Evolutionary conservation across 495 filamentous ascomycete species (phyloP).

Genomic region (Xylaria flabelliformis): DNA sequence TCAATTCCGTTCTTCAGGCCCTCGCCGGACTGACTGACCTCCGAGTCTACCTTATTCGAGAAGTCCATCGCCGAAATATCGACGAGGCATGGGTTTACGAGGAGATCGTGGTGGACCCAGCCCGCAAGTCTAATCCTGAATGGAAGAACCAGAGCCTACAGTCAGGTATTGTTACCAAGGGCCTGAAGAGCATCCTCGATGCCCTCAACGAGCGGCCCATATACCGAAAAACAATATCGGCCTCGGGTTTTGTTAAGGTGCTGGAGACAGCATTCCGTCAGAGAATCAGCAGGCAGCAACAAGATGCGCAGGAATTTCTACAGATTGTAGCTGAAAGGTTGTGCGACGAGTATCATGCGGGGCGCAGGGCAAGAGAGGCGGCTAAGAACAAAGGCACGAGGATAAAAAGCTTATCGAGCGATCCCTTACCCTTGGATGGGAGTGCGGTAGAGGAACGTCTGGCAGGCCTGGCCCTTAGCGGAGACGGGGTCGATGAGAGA

Average conservation of each 20-base stretch:
- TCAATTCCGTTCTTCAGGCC: slow-evolving; percentile 95
- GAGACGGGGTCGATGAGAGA: slow-evolving; percentile 15
- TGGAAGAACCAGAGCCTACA: slow-evolving; percentile 78
- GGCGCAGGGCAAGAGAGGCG: slow-evolving; percentile 67
- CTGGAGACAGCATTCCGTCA: slow-evolving; percentile 88
- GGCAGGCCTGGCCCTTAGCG: slow-evolving; percentile 29
- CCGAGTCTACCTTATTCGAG: slow-evolving; percentile 86
- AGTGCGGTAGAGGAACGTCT: slow-evolving; percentile 34
- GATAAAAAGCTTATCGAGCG: not conserved
- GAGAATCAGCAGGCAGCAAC: slow-evolving; percentile 89
- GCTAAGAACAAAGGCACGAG: slow-evolving; percentile 36
- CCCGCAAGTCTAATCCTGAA: slow-evolving; percentile 57
- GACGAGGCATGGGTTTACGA: slow-evolving; percentile 77
- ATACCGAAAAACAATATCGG: slow-evolving; percentile 92
- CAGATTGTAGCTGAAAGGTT: slow-evolving; percentile 92
- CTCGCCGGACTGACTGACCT: slow-evolving; percentile 94
- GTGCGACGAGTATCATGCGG: slow-evolving; percentile 91
- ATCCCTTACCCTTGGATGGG: slow-evolving; percentile 33
- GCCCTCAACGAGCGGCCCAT: slow-evolving; percentile 93
- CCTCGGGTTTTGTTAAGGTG: slow-evolving; percentile 75
- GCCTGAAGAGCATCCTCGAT: slow-evolving; percentile 91
- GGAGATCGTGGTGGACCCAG: slow-evolving; percentile 50
- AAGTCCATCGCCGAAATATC: slow-evolving; percentile 79
- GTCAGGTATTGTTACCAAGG: slow-evolving; percentile 80
- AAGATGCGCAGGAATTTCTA: slow-evolving; percentile 98